These are phyloP conservation scores for Mortierella sp. DNA, from an alignment of 371 early-diverging fungal species.

Conservation along the genomic window DNA sequence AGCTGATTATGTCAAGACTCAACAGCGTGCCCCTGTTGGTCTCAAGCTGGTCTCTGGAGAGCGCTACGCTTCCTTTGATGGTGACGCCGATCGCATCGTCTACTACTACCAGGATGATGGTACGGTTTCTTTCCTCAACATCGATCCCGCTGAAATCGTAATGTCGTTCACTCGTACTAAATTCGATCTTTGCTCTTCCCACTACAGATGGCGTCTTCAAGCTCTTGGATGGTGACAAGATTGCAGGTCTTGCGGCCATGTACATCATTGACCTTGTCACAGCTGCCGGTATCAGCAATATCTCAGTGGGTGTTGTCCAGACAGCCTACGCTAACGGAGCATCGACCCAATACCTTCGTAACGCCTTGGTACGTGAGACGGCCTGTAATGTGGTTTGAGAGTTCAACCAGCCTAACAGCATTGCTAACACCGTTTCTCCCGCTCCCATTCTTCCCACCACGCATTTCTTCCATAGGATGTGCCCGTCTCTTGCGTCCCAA, in stretches of 20 bases:
- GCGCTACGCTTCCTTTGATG: constrained; percentile 94
- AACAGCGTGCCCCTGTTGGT: constrained; percentile 85
- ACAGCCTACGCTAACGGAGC: constrained; percentile 99
- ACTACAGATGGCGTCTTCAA: constrained; percentile 75
- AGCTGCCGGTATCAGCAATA: constrained; percentile 76
- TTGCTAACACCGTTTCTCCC: background rate
- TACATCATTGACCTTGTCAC: constrained; percentile 90
- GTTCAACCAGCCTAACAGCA: background rate
- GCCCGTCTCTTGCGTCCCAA: constrained; percentile 94
- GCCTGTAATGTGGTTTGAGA: background rate
- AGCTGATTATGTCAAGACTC: constrained; percentile 97
- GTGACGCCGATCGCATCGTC: constrained; percentile 99
- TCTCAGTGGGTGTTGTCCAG: constrained; percentile 97
- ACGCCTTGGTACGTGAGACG: constrained; percentile 72
- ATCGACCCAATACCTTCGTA: constrained; percentile 91
- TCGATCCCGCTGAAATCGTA: background rate
- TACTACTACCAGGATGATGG: constrained; percentile 89
- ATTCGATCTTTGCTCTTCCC: background rate
- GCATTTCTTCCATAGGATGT: constrained; percentile 76
- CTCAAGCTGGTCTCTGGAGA: constrained; percentile 68
- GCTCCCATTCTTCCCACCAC: background rate
- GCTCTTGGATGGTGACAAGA: constrained; percentile 98
- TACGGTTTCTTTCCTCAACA: constrained; percentile 24
- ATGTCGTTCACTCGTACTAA: background rate
- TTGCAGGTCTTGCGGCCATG: constrained; percentile 92